Conservation (phyloP, 495 filamentous ascomycete species). For the Jackrogersella minutella region DNA sequence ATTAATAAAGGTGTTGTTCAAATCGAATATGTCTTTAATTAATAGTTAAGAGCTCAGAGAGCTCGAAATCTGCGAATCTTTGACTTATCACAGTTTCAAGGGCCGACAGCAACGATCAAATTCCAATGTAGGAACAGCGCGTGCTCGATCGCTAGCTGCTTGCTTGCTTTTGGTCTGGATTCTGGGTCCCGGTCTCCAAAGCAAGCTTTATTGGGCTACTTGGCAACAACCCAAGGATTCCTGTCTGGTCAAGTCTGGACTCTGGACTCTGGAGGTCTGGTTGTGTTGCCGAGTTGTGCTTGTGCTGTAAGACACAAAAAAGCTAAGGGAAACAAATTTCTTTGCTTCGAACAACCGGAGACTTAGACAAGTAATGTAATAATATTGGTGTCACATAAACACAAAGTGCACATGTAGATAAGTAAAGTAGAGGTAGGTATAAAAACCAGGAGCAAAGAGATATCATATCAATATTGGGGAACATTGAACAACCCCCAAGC, state of each 20-base stretch:
- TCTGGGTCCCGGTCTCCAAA: background rate
- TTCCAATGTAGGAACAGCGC: slow-evolving; percentile 31
- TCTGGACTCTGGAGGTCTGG: background rate
- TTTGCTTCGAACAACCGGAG: too few species aligned
- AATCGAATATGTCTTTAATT: slow-evolving; percentile 6
- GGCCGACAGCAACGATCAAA: slow-evolving; percentile 19
- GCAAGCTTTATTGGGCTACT: slow-evolving; percentile 24
- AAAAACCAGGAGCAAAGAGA: background rate
- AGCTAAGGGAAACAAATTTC: slow-evolving; percentile 8
- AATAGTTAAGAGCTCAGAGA: slow-evolving; percentile 3
- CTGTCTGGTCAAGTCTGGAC: background rate
- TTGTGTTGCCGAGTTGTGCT: too few species aligned
- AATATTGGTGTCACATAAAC: slow-evolving; percentile 24
- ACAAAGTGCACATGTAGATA: background rate
- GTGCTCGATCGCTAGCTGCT: slow-evolving; percentile 33
- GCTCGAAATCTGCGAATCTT: slow-evolving; percentile 3
- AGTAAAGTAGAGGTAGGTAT: background rate
- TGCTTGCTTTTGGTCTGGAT: slow-evolving; percentile 8
- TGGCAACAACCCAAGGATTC: slow-evolving; percentile 6
- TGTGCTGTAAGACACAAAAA: slow-evolving; percentile 18
- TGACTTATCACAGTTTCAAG: slow-evolving; percentile 17
- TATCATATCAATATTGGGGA: slow-evolving; percentile 5
- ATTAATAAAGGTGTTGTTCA: slow-evolving; percentile 2
- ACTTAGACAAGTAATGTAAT: background rate
- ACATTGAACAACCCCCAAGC: slow-evolving; percentile 1